Conservation (phyloP, 2,329 filamentous ascomycete species). For the Ilyonectria destructans region DNA sequence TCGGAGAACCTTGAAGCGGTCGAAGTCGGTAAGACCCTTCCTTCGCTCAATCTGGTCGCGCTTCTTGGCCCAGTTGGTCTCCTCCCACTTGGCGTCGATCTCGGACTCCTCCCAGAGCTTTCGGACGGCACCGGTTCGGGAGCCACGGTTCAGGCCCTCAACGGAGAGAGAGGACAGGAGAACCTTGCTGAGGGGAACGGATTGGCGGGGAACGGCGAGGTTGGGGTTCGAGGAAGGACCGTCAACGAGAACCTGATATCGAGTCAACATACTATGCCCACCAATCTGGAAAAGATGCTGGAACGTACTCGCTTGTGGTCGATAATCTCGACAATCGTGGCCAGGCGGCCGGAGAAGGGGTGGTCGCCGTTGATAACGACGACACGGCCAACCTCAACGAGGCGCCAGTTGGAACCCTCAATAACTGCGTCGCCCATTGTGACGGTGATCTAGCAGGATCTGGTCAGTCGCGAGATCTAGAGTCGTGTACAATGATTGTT, state of each 20-base stretch:
- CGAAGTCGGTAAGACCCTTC: slow-evolving; percentile 95
- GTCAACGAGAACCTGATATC: slow-evolving; percentile 89
- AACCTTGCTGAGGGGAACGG: slow-evolving; percentile 84
- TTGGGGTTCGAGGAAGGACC: slow-evolving; percentile 88
- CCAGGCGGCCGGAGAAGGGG: slow-evolving; percentile 88
- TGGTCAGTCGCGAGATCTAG: slow-evolving; percentile 55
- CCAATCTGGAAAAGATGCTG: slow-evolving; percentile 27
- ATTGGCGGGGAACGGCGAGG: slow-evolving; percentile 88
- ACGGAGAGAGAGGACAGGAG: slow-evolving; percentile 94
- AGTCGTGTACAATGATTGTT: slow-evolving; percentile 46
- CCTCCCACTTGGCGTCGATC: slow-evolving; percentile 94
- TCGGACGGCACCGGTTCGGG: slow-evolving; percentile 87
- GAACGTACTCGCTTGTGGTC: slow-evolving; percentile 99
- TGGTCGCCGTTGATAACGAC: slow-evolving; percentile 89
- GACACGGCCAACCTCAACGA: slow-evolving; percentile 98
- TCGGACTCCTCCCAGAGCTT: slow-evolving; percentile 92
- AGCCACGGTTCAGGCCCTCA: slow-evolving; percentile 86
- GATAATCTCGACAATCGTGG: slow-evolving; percentile 98
- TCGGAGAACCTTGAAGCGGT: slow-evolving; percentile 99
- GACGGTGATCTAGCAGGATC: slow-evolving; percentile 68
- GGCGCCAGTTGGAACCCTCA: slow-evolving; percentile 89
- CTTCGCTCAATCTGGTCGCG: slow-evolving; percentile 88
- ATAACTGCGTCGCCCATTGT: slow-evolving; percentile 89
- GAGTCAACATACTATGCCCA: slow-evolving; percentile 47
- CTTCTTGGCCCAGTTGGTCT: slow-evolving; percentile 96